Conservation (phyloP, 345 rosid species). For the Noccaea bulbosa region DNA sequence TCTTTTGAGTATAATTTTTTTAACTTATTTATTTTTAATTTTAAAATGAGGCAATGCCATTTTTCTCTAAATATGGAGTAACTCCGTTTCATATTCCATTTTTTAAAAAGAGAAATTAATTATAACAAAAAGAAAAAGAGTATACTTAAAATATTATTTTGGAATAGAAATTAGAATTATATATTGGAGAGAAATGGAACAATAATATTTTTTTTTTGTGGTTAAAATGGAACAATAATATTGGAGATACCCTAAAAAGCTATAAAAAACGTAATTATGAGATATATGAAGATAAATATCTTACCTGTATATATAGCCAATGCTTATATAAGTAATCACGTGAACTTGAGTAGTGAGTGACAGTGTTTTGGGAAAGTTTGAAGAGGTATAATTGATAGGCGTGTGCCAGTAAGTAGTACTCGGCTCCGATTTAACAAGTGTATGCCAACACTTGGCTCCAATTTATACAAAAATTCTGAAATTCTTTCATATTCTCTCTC, state of each 20-base stretch:
- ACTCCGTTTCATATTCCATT: no score
- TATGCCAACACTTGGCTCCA: constrained; percentile 42
- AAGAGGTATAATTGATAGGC: constrained; percentile 20
- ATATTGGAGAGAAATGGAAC: no score
- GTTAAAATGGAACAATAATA: no score
- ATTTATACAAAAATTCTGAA: constrained; percentile 37
- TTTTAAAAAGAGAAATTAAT: no score
- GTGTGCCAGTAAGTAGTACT: constrained; percentile 35
- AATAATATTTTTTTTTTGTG: no score
- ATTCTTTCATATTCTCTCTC: constrained; percentile 30
- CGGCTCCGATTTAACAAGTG: constrained; percentile 30
- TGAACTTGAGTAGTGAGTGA: constrained; percentile 32
- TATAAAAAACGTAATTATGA: constrained; percentile 12
- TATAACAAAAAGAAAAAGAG: no score
- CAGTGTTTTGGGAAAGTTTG: constrained; percentile 12
- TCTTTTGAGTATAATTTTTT: no score
- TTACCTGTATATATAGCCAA: constrained; percentile 25
- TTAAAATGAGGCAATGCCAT: no score
- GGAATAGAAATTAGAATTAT: no score
- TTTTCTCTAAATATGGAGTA: no score
- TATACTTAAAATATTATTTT: no score
- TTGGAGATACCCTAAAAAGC: background rate
- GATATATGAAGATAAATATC: constrained; percentile 16
- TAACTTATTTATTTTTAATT: no score
- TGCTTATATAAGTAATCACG: constrained; percentile 36